Evolutionary conservation across 2,329 filamentous ascomycete species (phyloP), one percentile per base, ranked within the genome.

Genomic region (Colletotrichum tabaci): DNA sequence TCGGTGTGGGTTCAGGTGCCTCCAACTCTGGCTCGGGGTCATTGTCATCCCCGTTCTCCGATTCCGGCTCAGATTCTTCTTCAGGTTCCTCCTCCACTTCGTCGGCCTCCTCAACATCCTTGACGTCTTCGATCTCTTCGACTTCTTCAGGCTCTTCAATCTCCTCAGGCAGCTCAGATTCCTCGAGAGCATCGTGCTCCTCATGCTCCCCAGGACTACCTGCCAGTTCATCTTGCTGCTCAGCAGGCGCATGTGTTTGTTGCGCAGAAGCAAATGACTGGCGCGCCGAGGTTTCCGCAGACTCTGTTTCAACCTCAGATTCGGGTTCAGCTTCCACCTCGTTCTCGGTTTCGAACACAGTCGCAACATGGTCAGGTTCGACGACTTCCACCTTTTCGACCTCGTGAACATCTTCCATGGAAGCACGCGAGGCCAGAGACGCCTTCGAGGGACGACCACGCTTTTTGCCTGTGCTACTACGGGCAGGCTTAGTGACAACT

Each of bases 401-500:
- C 61, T 66, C 58, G 56, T 38, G 38, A 18, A 26, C 55, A 23
- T 23, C 13, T 26, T 72, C 64, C 18, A 67, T 57, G 2, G 77
- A 76, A n/a, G 73, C 67, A 26, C 75, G 76, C 6, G 78, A 75
- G 2, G 76, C 76, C 18, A 78, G 64, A 3, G 81, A 82, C 47
- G 77, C 75, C 66, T 79, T 80, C 10, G 77, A 77, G 21, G 77
- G 76, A 7, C 78, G 75, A n/a, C 78, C 80, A 42, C 80, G 79
- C 74, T 82, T 82, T 73, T 76, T 79, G 16, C 72, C 72, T 9
- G 61, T 67, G 52, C 63, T 73, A 6, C 50, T 55, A 13, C 67
- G 62, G 7, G 66, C 60, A 12, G 58, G 46, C 12, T 73, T 74
- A 30, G 79, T 83, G 16, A 84, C 77, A 16, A 84, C 80, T 1